A percentile compares a stretch with the other conserved stretches of the same genome.
phyloP scores from a whole-genome alignment of 192 early-diverging fungal species.

The Backusella circina region DNA sequence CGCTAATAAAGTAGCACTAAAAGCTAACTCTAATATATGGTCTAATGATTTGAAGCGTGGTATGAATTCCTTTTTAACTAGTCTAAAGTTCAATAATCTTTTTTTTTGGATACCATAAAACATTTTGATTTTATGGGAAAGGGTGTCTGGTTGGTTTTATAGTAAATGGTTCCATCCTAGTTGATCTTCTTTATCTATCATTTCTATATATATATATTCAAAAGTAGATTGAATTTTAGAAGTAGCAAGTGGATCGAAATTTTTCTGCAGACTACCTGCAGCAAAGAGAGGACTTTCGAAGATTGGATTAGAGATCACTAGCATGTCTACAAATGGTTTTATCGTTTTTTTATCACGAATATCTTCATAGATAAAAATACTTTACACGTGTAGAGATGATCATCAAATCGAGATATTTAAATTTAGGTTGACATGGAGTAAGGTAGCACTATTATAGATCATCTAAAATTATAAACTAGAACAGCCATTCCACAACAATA shows the following conservation, averaged over 20 bases:
- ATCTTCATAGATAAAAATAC: not conserved
- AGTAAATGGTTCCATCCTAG: not conserved
- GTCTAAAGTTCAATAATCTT: not conserved
- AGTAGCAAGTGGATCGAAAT: not conserved
- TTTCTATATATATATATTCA: not conserved
- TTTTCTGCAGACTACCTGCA: not conserved
- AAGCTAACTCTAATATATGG: not conserved
- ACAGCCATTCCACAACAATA: not conserved
- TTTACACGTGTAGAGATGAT: not conserved
- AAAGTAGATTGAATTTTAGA: not conserved
- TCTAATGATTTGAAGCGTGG: not conserved
- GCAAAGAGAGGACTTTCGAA: not conserved
- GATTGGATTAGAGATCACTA: not conserved
- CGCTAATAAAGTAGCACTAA: not conserved
- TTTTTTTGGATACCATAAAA: not conserved
- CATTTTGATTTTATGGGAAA: not conserved
- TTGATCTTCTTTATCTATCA: not conserved
- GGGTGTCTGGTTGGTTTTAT: not conserved
- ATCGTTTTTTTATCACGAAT: not conserved
- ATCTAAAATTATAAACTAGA: not conserved
- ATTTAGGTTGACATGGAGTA: not conserved
- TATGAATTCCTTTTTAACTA: not conserved
- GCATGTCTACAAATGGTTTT: not conserved
- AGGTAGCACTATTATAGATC: not conserved
- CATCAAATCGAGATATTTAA: not conserved